Conservation (phyloP, 768 basidiomycete species). For the Asterophora lycoperdoides region DNA sequence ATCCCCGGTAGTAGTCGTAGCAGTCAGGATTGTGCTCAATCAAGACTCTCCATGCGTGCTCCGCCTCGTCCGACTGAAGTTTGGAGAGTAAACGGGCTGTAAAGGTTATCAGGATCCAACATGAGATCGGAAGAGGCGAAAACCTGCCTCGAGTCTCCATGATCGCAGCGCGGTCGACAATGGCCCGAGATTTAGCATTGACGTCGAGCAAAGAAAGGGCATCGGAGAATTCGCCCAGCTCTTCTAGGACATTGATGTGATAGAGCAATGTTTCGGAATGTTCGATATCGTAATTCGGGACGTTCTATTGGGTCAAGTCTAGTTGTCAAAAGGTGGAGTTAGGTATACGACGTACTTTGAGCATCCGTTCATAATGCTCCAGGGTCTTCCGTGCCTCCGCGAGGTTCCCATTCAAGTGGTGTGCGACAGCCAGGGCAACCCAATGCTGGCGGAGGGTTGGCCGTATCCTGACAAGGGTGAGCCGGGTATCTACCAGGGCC, state of each 20-base stretch:
- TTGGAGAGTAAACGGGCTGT: constrained; percentile 77
- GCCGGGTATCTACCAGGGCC: constrained; percentile 74
- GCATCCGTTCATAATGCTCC: constrained; percentile 61
- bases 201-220: constrained; percentile 62
- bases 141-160: constrained; percentile 62
- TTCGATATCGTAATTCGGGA: constrained; percentile 76
- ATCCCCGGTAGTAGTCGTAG: constrained; percentile 75
- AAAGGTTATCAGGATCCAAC: constrained; percentile 9
- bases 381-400: constrained; percentile 67
- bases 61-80: constrained; percentile 63
- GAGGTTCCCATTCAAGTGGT: constrained; percentile 76
- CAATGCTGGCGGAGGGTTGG: constrained; percentile 86
- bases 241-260: constrained; percentile 69
- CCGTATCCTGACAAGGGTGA: constrained; percentile 72
- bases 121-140: background rate
- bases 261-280: constrained; percentile 81
- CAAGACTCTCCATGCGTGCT: constrained; percentile 74
- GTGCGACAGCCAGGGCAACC: constrained; percentile 84
- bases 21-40: constrained; percentile 85
- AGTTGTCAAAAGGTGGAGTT: background rate
- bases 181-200: constrained; percentile 56
- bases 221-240: constrained; percentile 56
- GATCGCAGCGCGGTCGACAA: constrained; percentile 68
- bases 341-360: constrained; percentile 54
- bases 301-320: constrained; percentile 42